These are phyloP conservation scores for Phascolomyces articulosus DNA, from an alignment of 371 early-diverging fungal species.

Conservation along the genomic window DNA sequence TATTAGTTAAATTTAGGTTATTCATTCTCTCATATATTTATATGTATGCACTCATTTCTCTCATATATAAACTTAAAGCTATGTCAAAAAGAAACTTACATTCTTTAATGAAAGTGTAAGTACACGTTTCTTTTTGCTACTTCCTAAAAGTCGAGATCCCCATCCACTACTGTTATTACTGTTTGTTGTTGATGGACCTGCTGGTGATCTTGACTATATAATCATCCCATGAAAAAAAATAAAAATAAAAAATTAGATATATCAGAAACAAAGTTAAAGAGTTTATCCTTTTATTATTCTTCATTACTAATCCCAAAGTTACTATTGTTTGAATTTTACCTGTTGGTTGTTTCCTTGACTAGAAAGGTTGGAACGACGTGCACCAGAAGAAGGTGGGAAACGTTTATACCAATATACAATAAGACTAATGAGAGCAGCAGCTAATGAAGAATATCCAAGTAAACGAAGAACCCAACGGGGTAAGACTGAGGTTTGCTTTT, in stretches of 20 bases:
- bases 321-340: slow-evolving; percentile 2
- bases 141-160: slow-evolving; percentile 35
- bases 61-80: not conserved
- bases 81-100: slow-evolving; percentile 19
- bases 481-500: slow-evolving; percentile 12
- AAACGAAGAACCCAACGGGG: slow-evolving; percentile 27
- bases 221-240: not conserved
- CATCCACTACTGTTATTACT: slow-evolving; percentile 14
- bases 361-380: slow-evolving; percentile 1
- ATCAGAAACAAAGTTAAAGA: not conserved
- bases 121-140: slow-evolving; percentile 11
- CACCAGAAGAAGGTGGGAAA: slow-evolving; percentile 7
- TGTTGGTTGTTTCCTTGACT: not conserved
- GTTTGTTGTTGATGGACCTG: slow-evolving; percentile 7
- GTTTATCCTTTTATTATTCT: slow-evolving; percentile 9
- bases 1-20: no score
- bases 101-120: slow-evolving; percentile 54
- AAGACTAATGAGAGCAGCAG: slow-evolving; percentile 20
- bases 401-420: slow-evolving; percentile 21
- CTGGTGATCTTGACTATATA: slow-evolving; percentile 4
- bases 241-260: not conserved
- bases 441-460: slow-evolving; percentile 25
- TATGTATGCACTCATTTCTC: no score
- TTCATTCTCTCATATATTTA: no score
- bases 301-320: slow-evolving; percentile 6